Base-by-base conservation (phyloP, 306 rosid genomes). In the Trichosanthes cucumerina region DNA sequence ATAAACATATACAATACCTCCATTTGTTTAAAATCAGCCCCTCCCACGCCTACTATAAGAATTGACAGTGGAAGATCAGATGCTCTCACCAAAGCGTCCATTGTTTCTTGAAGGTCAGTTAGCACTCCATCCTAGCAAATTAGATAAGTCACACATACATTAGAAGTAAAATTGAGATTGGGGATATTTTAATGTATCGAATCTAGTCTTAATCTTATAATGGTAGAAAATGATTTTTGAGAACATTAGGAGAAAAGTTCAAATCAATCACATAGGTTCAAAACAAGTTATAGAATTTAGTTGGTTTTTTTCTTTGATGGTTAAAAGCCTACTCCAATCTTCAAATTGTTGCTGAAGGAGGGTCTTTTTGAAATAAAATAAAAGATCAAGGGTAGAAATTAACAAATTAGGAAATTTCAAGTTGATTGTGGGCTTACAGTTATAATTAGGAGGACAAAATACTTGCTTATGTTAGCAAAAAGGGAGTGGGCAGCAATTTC, bases 11-110 rank as follows among this genome's bases (percentile, higher is more conserved):
- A 71, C 11, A 70, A 6, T 84, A 91, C 98, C 97, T 95, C 91
- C 97, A 92, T 95, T 82, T 87, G 87, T 6, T 72, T 81, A 85
- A 92, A 95, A 83, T 92, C 90, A 26, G 97, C 97, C 43, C 34
- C 71, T 44, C 97, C 99, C 63, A 95, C 96, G 69, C 98, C 98
- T 59, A 95, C 97, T 38, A 95, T 82, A 12, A 95, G 97, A 82
- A 95, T 21, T 4, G 97, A 92, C 21, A 95, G 46, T 19, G 97
- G 99, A 78, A 95, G 93, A 76, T 95, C 95, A 79, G 96, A 95
- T 79, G 97, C 96, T 66, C 76, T 89, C 28, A 95, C 97, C 74
- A 95, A 15, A 79, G 97, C 89, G 28, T 92, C 83, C 77, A 80
- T 88, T 68, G 99, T 87, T 82, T 95, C 97, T 87, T 92, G 97